phyloP scores from a whole-genome alignment of 495 filamentous ascomycete species.

The Daldinia childiae region DNA sequence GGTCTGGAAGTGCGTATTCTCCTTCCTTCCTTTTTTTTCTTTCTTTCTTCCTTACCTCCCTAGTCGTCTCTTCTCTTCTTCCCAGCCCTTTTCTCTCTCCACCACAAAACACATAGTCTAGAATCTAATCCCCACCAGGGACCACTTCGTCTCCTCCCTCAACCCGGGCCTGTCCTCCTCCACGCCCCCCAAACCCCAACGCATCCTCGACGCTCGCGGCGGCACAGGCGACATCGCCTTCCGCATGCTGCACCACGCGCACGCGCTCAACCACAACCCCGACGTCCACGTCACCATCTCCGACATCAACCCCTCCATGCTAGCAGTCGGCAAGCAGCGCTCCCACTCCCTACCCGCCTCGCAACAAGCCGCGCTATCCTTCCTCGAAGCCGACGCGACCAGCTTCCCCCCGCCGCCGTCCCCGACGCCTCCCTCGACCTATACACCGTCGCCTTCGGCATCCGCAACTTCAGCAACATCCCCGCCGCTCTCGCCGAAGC shows the following conservation, averaged over 20 bases:
- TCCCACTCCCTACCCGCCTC: constrained; percentile 57
- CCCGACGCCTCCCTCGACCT: constrained; percentile 76
- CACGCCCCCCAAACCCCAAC: constrained; percentile 58
- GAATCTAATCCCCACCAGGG: constrained; percentile 52
- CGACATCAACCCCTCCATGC: constrained; percentile 96
- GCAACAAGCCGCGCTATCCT: constrained; percentile 66
- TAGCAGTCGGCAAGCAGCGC: constrained; percentile 85
- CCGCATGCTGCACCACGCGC: constrained; percentile 91
- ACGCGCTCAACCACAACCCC: constrained; percentile 80
- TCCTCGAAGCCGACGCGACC: constrained; percentile 93
- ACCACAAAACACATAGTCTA: too few relatives aligned
- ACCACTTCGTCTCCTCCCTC: constrained; percentile 91
- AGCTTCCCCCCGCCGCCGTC: constrained; percentile 65
- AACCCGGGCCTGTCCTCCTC: constrained; percentile 82
- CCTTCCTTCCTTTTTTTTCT: too few relatives aligned
- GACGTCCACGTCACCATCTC: constrained; percentile 84
- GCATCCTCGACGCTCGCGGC: constrained; percentile 95
- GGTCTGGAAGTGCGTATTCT: constrained; percentile 77
- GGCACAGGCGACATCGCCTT: constrained; percentile 98
- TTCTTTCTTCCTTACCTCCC: too few relatives aligned
- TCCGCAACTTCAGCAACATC: constrained; percentile 95
- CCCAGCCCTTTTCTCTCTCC: too few relatives aligned
- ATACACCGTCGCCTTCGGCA: constrained; percentile 98
- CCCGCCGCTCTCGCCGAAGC: constrained; percentile 81
- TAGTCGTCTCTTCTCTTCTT: too few relatives aligned